Base-by-base conservation (phyloP, 352 stramenopile species). In the Pythium graminicola region DNA sequence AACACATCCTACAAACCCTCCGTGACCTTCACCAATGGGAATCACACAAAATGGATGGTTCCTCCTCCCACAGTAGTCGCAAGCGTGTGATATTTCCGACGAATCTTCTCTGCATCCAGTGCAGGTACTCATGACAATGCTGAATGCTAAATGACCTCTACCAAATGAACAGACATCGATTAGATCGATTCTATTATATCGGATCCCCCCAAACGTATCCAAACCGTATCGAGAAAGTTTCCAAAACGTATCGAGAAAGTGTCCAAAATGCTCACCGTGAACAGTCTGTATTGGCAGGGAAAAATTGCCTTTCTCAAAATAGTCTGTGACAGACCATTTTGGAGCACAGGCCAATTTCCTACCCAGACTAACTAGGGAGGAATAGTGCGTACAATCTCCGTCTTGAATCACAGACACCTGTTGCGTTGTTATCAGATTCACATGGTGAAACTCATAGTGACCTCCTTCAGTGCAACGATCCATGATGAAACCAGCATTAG, bases 301-400 rank as follows among this genome's bases (percentile, higher is more conserved):
- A 49, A 49, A 19, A 29, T 36, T 14, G 9, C 9, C 43, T 38
- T 19, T 38, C 43, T 22, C 13, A 35, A 50, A 50, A 39, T 36
- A 50, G 43, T 50, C 28, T 50, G 43, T 38, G 43, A 4, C 43
- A 50, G 17, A 35, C 43, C n/a, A 50, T 36, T 36, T 50, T 50
- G 24, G 24, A 33, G 36, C 43, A 50, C 23, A 50, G 28, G 36
- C 43, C 9, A 50, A 50, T 49, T 33, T 49, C 11, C 19, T 23
- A 49, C 42, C 20, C 42, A 49, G 20, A 26, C 42, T 49, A 49
- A 35, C 26, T 49, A 49, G n/a, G n/a, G n/a, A n/a, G n/a, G n/a
- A n/a, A n/a, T n/a, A n/a, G n/a, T n/a, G n/a, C n/a, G n/a, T n/a
- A n/a, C n/a, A n/a, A n/a, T n/a, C n/a, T n/a, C n/a, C n/a, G n/a